phyloP scores from a whole-genome alignment of 805 yeast species.

The Brettanomyces anomalus region DNA sequence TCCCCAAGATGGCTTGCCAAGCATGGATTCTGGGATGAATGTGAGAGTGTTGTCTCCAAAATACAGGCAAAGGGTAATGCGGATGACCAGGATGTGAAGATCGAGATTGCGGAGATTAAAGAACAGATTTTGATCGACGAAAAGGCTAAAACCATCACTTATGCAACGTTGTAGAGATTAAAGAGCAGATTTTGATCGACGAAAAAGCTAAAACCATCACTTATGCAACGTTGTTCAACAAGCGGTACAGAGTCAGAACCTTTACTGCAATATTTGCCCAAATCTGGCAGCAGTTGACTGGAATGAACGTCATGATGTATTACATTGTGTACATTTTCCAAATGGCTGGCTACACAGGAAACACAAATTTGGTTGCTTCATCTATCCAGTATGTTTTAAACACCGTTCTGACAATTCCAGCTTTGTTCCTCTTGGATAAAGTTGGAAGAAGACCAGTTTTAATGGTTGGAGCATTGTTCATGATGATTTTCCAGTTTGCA shows the following conservation, averaged over 20 bases:
- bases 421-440: constrained; percentile 38
- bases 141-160: constrained; percentile 15
- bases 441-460: constrained; percentile 42
- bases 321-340: constrained; percentile 56
- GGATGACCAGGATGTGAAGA: neutral
- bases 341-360: constrained; percentile 51
- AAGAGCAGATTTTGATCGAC: neutral
- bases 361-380: constrained; percentile 43
- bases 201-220: constrained; percentile 16
- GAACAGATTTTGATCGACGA: constrained; percentile 2
- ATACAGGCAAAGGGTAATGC: constrained; percentile 24
- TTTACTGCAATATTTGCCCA: constrained; percentile 40
- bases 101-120: constrained; percentile 1
- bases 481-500: constrained; percentile 17
- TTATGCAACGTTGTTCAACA: constrained; percentile 39
- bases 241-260: constrained; percentile 39
- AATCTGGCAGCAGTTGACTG: constrained; percentile 56
- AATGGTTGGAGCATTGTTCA: constrained; percentile 30
- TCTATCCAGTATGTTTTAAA: constrained; percentile 53
- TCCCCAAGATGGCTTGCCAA: constrained; percentile 84
- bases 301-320: constrained; percentile 64
- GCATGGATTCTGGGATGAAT: constrained; percentile 55
- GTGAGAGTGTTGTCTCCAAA: constrained; percentile 28
- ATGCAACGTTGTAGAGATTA: constrained; percentile 31
- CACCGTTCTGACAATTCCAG: constrained; percentile 40